Conservation (phyloP, 2,329 filamentous ascomycete genomes). For the Pyrenophora tritici-repentis region DNA sequence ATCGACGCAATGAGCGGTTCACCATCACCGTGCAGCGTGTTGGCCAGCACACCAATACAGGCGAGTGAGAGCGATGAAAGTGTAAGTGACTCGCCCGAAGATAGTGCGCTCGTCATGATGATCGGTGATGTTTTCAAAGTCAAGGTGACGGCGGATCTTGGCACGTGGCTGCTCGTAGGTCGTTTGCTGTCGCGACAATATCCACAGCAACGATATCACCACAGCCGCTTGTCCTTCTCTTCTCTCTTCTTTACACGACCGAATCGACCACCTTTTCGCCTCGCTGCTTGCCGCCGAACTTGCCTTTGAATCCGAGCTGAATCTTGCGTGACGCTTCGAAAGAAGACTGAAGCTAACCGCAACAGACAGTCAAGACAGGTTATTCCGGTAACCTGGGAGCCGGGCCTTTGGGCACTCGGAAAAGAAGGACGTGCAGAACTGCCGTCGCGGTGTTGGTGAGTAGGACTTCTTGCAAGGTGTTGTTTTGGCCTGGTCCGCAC, state of each 20-base stretch:
- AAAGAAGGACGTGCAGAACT: slow-evolving; percentile 20
- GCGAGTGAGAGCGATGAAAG: slow-evolving; percentile 68
- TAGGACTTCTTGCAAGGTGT: slow-evolving; percentile 32
- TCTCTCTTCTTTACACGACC: neutral
- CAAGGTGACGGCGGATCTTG: slow-evolving; percentile 18
- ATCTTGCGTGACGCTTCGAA: slow-evolving; percentile 2
- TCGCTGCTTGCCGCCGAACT: neutral
- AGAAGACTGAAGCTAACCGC: slow-evolving; percentile 3
- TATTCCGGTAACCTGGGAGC: slow-evolving; percentile 10
- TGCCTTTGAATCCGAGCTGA: neutral
- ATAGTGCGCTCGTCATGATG: slow-evolving; percentile 50
- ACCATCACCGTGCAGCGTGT: slow-evolving; percentile 81
- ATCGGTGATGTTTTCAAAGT: slow-evolving; percentile 3
- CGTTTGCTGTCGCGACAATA: slow-evolving; percentile 15
- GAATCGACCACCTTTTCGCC: neutral
- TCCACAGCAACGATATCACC: slow-evolving; percentile 6
- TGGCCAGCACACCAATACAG: slow-evolving; percentile 74
- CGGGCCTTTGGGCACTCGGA: slow-evolving; percentile 11
- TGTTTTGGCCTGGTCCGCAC: slow-evolving; percentile 24
- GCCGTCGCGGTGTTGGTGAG: slow-evolving; percentile 22
- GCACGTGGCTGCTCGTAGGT: slow-evolving; percentile 12
- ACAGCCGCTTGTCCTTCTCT: slow-evolving; percentile 1
- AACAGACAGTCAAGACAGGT: too few species aligned
- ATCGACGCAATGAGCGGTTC: slow-evolving; percentile 88
- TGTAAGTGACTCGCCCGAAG: slow-evolving; percentile 59